Conservation (phyloP, 192 early-diverging fungal species). For the Backusella circina region DNA sequence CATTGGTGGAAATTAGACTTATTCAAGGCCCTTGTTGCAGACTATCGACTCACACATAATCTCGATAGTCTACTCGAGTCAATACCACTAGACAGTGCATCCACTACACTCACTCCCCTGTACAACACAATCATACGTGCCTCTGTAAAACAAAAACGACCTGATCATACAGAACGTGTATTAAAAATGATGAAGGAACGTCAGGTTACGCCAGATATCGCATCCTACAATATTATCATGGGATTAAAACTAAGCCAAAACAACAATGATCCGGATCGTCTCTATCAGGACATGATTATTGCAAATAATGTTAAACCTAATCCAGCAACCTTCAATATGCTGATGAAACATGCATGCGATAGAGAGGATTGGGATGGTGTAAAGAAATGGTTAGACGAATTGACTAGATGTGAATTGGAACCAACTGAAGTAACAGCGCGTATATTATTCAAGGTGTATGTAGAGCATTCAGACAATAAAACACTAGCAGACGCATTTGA, state of each 20-base stretch:
- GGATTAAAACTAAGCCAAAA: not conserved
- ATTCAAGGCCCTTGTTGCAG: not conserved
- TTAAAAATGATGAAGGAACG: not conserved
- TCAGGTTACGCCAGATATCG: not conserved
- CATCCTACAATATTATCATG: conserved; percentile 18
- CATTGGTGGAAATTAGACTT: not conserved
- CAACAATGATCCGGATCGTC: not conserved
- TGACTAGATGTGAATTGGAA: not conserved
- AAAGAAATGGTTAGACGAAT: conserved; percentile 7
- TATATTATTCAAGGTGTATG: conserved; percentile 9
- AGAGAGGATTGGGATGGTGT: not conserved
- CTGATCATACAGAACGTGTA: not conserved
- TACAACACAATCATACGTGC: conserved; percentile 1
- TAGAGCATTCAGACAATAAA: not conserved
- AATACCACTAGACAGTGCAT: not conserved
- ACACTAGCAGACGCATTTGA: conserved; percentile 9
- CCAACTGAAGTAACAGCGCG: conserved; percentile 14
- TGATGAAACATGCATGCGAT: conserved; percentile 8
- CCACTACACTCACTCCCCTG: not conserved
- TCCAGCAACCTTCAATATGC: conserved; percentile 21
- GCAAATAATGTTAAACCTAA: not conserved
- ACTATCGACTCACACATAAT: not conserved
- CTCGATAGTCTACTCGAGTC: not conserved
- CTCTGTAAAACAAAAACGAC: conserved; percentile 4
- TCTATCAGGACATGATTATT: conserved; percentile 12